phyloP scores from a whole-genome alignment of 2,329 filamentous ascomycete genomes.

The Colletotrichum eremochloae region DNA sequence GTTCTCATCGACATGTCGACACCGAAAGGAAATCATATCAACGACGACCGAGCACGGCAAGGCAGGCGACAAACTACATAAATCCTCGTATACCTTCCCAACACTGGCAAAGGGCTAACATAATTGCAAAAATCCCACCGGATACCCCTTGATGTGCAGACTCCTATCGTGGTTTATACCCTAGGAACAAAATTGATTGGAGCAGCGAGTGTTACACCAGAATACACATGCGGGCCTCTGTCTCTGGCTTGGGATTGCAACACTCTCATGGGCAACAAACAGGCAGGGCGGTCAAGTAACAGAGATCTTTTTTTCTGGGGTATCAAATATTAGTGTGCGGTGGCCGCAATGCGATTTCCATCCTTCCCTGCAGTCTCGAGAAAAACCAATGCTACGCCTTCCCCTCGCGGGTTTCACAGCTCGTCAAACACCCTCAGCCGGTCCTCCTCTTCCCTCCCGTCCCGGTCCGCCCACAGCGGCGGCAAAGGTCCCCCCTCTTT shows the following conservation, averaged over 20 bases:
- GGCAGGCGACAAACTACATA: neutral
- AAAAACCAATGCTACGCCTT: neutral
- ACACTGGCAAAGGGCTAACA: neutral
- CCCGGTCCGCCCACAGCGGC: conserved; percentile 46
- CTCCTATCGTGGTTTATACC: neutral
- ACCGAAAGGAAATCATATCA: neutral
- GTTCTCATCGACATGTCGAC: neutral
- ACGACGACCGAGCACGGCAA: neutral
- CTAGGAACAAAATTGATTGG: neutral
- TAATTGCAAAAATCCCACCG: neutral
- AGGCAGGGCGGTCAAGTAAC: neutral
- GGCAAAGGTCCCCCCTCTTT: conserved; percentile 32
- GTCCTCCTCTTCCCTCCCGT: conserved; percentile 50
- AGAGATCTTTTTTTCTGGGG: conserved; percentile 16
- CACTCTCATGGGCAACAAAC: neutral
- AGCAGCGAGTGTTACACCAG: neutral
- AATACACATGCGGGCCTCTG: neutral
- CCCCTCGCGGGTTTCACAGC: conserved; percentile 50
- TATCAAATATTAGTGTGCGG: conserved; percentile 33
- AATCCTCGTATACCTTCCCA: neutral
- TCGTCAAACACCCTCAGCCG: conserved; percentile 61
- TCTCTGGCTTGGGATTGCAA: neutral
- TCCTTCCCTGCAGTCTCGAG: neutral
- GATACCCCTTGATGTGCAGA: neutral
- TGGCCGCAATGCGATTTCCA: neutral